These are phyloP conservation scores for Saccharomyces kudriavzevii DNA, from an alignment of 805 yeast species.

Conservation along the genomic window DNA sequence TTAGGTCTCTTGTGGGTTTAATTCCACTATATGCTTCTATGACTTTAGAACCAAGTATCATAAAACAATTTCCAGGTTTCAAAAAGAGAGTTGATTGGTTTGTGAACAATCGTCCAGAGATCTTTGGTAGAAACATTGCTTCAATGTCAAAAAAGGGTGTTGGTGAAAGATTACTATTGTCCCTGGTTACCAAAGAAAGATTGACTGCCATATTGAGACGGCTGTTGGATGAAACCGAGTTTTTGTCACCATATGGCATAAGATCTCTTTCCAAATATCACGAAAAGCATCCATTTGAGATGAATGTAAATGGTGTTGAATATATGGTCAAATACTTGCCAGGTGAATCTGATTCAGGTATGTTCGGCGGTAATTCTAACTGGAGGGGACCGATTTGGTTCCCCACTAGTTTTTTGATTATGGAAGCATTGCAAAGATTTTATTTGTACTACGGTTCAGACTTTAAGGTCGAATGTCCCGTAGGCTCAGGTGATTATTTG, in stretches of 20 bases:
- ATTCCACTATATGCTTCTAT: conserved; percentile 86
- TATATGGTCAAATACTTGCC: conserved; percentile 71
- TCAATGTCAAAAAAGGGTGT: conserved; percentile 76
- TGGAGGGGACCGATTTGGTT: conserved; percentile 99
- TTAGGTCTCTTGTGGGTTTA: conserved; percentile 82
- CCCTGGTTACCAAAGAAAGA: conserved; percentile 76
- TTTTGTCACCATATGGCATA: conserved; percentile 76
- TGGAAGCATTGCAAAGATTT: conserved; percentile 82
- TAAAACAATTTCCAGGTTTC: conserved; percentile 73
- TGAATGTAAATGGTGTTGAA: conserved; percentile 71
- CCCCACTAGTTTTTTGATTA: conserved; percentile 79
- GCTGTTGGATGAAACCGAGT: conserved; percentile 81
- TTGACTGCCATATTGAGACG: conserved; percentile 64
- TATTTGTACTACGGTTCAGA: conserved; percentile 82
- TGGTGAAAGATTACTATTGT: conserved; percentile 71
- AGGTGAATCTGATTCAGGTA: conserved; percentile 85
- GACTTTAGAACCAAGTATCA: conserved; percentile 77
- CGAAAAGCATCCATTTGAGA: conserved; percentile 73
- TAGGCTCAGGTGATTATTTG: conserved; percentile 66
- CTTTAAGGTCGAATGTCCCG: conserved; percentile 84
- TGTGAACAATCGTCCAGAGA: conserved; percentile 54
- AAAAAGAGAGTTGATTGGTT: conserved; percentile 82
- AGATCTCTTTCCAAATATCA: conserved; percentile 84
- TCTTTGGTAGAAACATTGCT: conserved; percentile 79
- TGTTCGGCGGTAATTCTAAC: conserved; percentile 94